Evolutionary conservation across 371 early-diverging fungal species (phyloP).

Genomic region (Mucor irregularis): DNA sequence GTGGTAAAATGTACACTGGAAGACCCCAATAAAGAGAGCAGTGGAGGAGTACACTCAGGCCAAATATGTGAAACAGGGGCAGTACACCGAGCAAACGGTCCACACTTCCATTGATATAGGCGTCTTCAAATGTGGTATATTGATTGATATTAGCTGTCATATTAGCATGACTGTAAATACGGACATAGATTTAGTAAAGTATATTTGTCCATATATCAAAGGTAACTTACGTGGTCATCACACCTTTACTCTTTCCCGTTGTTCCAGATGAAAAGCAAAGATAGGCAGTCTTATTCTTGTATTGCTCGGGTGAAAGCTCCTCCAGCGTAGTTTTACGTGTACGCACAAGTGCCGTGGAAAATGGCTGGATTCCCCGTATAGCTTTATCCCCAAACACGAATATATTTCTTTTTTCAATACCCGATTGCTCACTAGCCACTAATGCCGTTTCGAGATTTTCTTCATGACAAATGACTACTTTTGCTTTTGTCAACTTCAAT

Average conservation of each 20-base stretch:
- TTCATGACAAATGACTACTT: slow-evolving; percentile 52
- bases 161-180: slow-evolving; percentile 62
- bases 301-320: slow-evolving; percentile 23
- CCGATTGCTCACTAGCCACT: slow-evolving; percentile 56
- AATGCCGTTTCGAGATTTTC: slow-evolving; percentile 47
- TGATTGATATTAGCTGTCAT: slow-evolving; percentile 71
- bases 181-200: not conserved
- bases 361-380: slow-evolving; percentile 40
- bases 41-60: slow-evolving; percentile 24
- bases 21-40: slow-evolving; percentile 24
- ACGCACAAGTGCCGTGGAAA: slow-evolving; percentile 4
- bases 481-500: slow-evolving; percentile 65
- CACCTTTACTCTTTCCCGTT: slow-evolving; percentile 77
- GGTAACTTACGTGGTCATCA: slow-evolving; percentile 64
- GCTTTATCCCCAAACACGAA: slow-evolving; percentile 59
- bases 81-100: slow-evolving; percentile 53
- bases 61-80: slow-evolving; percentile 76
- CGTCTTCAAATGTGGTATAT: slow-evolving; percentile 23
- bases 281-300: slow-evolving; percentile 47
- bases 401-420: slow-evolving; percentile 50
- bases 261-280: slow-evolving; percentile 83
- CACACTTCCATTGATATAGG: slow-evolving; percentile 3
- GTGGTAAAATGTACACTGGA: slow-evolving; percentile 56
- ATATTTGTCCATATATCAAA: not conserved
- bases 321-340: slow-evolving; percentile 17